Conservation (phyloP, 1,284 basidiomycete genomes). For the Coniferiporia weirii region DNA sequence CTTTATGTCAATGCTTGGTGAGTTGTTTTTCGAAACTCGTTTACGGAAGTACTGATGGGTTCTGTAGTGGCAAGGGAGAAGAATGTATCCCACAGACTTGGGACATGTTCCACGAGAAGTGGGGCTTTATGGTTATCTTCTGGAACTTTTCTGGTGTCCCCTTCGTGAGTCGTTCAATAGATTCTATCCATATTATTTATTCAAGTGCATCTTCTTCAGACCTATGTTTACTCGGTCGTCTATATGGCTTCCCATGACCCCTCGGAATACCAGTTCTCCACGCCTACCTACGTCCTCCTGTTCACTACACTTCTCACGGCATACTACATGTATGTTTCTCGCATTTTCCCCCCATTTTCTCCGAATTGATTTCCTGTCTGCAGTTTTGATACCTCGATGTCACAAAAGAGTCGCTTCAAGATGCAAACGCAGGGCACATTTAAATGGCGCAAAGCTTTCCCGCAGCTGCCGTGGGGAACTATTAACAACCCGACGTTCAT, state of each 20-base stretch:
- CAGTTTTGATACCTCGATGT: slow-evolving; percentile 92
- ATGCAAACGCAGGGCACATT: slow-evolving; percentile 93
- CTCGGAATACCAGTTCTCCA: slow-evolving; percentile 82
- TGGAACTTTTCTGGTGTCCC: slow-evolving; percentile 97
- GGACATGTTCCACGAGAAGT: slow-evolving; percentile 99
- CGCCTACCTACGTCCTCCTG: slow-evolving; percentile 64
- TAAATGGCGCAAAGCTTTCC: slow-evolving; percentile 87
- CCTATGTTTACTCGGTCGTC: slow-evolving; percentile 94
- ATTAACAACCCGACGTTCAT: slow-evolving; percentile 88
- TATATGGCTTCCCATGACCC: slow-evolving; percentile 98
- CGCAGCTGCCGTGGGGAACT: slow-evolving; percentile 85
- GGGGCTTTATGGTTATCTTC: slow-evolving; percentile 94
- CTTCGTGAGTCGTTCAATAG: slow-evolving; percentile 48
- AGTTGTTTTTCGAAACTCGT: slow-evolving; percentile 20
- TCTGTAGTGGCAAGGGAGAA: slow-evolving; percentile 71
- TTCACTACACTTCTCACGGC: slow-evolving; percentile 76
- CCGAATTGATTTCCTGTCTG: slow-evolving; percentile 19
- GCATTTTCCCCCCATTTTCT: slow-evolving; percentile 6
- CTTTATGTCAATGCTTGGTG: slow-evolving; percentile 96
- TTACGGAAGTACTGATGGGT: not conserved
- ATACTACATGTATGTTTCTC: slow-evolving; percentile 70
- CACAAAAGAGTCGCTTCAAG: slow-evolving; percentile 97
- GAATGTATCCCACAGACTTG: slow-evolving; percentile 99
- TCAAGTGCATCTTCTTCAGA: slow-evolving; percentile 46
- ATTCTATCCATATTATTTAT: not conserved